Conservation (phyloP, 176 grass and related monocot genomes). For the Tillandsia leiboldiana region DNA sequence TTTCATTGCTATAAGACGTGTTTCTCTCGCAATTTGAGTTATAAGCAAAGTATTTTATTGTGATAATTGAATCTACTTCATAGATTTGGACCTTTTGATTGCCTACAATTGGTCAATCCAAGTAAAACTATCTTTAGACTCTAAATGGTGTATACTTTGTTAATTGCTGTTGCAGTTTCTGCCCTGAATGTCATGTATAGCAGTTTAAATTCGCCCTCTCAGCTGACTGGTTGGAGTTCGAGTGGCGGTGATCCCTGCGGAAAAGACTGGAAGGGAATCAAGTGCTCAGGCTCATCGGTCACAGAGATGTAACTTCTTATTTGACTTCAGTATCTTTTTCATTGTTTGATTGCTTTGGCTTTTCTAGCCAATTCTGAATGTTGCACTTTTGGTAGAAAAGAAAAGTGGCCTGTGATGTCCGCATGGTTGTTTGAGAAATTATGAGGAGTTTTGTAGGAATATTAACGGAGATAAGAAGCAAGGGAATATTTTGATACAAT, state of each 20-base stretch:
- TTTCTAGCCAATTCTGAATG: background rate
- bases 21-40: no score
- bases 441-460: no score
- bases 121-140: background rate
- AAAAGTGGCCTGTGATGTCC: no score
- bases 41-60: no score
- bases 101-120: background rate
- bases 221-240: slow-evolving; percentile 48
- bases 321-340: slow-evolving; percentile 12
- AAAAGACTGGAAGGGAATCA: slow-evolving; percentile 53
- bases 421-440: no score
- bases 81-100: background rate
- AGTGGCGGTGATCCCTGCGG: slow-evolving; percentile 76
- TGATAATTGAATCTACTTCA: background rate
- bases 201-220: slow-evolving; percentile 60
- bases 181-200: slow-evolving; percentile 77
- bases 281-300: slow-evolving; percentile 66
- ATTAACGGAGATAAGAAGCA: no score
- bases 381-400: background rate
- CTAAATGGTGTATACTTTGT: background rate
- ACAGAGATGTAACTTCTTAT: slow-evolving; percentile 51
- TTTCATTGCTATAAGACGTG: no score
- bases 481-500: no score
- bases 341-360: slow-evolving; percentile 4
- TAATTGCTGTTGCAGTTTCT: slow-evolving; percentile 33